Percentiles rank a stretch among this genome's conserved stretches.
phyloP scores from a whole-genome alignment of 305 asterid genomes.

The Coffea humblotiana region DNA sequence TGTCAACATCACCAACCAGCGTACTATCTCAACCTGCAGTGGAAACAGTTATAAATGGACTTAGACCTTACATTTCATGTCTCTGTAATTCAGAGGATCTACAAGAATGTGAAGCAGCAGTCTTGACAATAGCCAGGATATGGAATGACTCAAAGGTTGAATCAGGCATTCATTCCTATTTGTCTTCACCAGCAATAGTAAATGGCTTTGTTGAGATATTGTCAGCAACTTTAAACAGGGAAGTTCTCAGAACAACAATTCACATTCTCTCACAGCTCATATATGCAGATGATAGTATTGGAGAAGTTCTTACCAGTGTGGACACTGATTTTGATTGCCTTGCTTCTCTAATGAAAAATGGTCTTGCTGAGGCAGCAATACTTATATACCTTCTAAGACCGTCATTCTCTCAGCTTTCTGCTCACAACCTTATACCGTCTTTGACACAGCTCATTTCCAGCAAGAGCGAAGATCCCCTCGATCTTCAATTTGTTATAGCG shows the following conservation, averaged over 20 bases:
- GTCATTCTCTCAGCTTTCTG: constrained; percentile 59
- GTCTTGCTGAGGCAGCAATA: constrained; percentile 67
- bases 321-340: constrained; percentile 76
- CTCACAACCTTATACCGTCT: constrained; percentile 44
- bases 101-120: constrained; percentile 75
- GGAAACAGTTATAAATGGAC: constrained; percentile 53
- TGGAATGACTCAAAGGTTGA: constrained; percentile 69
- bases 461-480: constrained; percentile 44
- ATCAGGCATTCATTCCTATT: constrained; percentile 54
- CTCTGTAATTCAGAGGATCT: constrained; percentile 74
- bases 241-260: constrained; percentile 59
- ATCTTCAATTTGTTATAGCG: constrained; percentile 43
- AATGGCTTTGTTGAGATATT: constrained; percentile 69
- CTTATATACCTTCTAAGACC: constrained; percentile 62
- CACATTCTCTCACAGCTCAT: constrained; percentile 61
- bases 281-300: constrained; percentile 49
- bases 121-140: constrained; percentile 52
- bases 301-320: constrained; percentile 56
- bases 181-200: constrained; percentile 65
- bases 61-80: constrained; percentile 65
- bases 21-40: constrained; percentile 66
- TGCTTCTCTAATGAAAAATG: constrained; percentile 62
- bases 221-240: constrained; percentile 67
- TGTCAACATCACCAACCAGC: constrained; percentile 61
- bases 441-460: constrained; percentile 51